These are phyloP conservation scores for Dovyalis caffra DNA, from an alignment of 345 rosid species.

Conservation along the genomic window DNA sequence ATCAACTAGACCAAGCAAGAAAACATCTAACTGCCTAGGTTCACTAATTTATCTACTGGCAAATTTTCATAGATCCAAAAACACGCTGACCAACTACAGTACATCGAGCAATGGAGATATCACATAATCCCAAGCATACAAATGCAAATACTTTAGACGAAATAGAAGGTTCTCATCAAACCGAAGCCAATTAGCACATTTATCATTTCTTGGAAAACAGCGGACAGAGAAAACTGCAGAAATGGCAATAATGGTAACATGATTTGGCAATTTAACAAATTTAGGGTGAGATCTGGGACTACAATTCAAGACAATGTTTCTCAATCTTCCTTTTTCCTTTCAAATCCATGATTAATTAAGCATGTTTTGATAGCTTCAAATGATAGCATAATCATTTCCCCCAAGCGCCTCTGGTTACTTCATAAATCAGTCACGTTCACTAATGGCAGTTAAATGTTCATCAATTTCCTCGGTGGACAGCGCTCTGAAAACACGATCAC, in stretches of 20 bases:
- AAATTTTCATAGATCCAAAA: background rate
- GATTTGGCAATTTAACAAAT: background rate
- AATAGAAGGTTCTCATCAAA: background rate
- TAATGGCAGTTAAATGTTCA: conserved; percentile 78
- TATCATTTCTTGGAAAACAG: background rate
- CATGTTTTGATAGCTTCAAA: background rate
- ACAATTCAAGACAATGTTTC: background rate
- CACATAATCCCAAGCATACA: background rate
- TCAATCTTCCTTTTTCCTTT: background rate
- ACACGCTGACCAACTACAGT: too few relatives aligned
- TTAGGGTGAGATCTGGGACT: background rate
- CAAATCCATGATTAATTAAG: background rate
- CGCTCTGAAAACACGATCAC: conserved; percentile 50
- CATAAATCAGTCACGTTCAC: conserved; percentile 60
- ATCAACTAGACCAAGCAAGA: background rate
- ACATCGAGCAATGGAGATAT: background rate
- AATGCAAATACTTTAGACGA: background rate
- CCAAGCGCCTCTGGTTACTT: background rate
- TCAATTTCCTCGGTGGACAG: conserved; percentile 71
- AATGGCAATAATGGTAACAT: background rate
- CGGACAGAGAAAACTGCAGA: background rate
- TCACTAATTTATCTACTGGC: background rate
- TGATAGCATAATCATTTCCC: background rate
- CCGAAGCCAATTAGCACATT: background rate
- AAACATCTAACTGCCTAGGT: background rate